Evolutionary conservation across 345 rosid species (phyloP).

Genomic region (Toxicodendron radicans): DNA sequence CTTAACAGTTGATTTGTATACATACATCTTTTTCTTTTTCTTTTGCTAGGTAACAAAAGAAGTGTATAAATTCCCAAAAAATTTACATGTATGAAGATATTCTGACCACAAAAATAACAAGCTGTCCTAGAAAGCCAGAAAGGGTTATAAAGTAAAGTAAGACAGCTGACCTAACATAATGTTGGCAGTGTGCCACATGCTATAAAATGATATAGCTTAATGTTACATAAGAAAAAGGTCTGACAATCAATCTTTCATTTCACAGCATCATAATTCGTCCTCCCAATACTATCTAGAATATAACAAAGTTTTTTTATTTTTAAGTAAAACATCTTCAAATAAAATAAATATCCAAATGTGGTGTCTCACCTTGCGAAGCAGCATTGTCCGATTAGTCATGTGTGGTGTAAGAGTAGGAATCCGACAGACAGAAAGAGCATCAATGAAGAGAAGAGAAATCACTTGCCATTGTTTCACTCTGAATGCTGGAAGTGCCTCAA

Average conservation of each 20-base stretch:
- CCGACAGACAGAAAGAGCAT: conserved; percentile 72
- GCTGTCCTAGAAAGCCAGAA: too few species aligned
- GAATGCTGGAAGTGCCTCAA: conserved; percentile 69
- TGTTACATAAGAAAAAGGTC: not conserved
- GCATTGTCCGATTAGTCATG: conserved; percentile 45
- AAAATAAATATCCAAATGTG: not conserved
- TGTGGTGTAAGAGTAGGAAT: conserved; percentile 60
- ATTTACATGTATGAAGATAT: too few species aligned
- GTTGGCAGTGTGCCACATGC: not conserved
- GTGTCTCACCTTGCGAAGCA: conserved; percentile 51
- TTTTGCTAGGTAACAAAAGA: too few species aligned
- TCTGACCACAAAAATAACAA: too few species aligned
- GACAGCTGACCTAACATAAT: not conserved
- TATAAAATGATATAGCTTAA: not conserved
- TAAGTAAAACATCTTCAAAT: not conserved
- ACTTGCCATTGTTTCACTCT: conserved; percentile 78
- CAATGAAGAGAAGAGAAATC: conserved; percentile 66
- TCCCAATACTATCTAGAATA: not conserved
- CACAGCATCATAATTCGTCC: not conserved
- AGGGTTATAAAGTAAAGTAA: not conserved
- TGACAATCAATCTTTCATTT: not conserved
- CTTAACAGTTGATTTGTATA: not conserved
- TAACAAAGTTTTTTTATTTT: too few species aligned
- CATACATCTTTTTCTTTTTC: not conserved
- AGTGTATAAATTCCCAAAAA: too few species aligned